Percentiles rank a stretch among this genome's conserved stretches.
These are phyloP conservation scores for Mycena indigotica DNA, from an alignment of 768 basidiomycete genomes.

Conservation along the genomic window DNA sequence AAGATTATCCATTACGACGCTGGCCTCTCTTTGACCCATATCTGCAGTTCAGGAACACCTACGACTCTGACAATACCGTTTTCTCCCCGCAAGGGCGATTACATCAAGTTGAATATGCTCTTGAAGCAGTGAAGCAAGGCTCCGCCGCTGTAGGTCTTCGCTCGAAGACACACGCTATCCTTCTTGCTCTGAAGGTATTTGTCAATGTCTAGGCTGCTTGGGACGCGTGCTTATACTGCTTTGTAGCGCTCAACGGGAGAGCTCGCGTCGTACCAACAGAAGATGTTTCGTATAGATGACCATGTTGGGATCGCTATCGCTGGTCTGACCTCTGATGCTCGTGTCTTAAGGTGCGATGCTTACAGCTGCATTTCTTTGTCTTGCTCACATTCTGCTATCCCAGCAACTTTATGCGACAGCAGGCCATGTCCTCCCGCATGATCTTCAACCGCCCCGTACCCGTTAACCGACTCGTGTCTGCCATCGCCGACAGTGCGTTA, in stretches of 20 bases:
- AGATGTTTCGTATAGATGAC: constrained; percentile 99
- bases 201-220: constrained; percentile 5
- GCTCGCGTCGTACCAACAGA: constrained; percentile 98
- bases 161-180: constrained; percentile 91
- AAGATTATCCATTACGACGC: background rate
- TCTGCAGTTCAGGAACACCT: constrained; percentile 88
- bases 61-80: constrained; percentile 98
- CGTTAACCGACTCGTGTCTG: constrained; percentile 87
- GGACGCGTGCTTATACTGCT: background rate
- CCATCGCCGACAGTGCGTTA: constrained; percentile 91
- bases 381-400: constrained; percentile 3
- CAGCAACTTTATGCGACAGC: constrained; percentile 99
- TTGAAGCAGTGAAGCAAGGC: constrained; percentile 99
- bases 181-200: constrained; percentile 88
- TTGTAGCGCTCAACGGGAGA: constrained; percentile 93
- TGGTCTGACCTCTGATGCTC: constrained; percentile 96
- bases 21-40: background rate
- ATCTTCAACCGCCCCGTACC: constrained; percentile 93
- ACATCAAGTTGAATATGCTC: constrained; percentile 97
- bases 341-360: constrained; percentile 80
- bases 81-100: constrained; percentile 96
- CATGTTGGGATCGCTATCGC: constrained; percentile 99
- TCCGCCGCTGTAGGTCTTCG: constrained; percentile 97
- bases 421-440: constrained; percentile 96
- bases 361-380: background rate